These are phyloP conservation scores for Pyrenophora tritici-repentis DNA, from an alignment of 2,329 filamentous ascomycete species.

Conservation along the genomic window DNA sequence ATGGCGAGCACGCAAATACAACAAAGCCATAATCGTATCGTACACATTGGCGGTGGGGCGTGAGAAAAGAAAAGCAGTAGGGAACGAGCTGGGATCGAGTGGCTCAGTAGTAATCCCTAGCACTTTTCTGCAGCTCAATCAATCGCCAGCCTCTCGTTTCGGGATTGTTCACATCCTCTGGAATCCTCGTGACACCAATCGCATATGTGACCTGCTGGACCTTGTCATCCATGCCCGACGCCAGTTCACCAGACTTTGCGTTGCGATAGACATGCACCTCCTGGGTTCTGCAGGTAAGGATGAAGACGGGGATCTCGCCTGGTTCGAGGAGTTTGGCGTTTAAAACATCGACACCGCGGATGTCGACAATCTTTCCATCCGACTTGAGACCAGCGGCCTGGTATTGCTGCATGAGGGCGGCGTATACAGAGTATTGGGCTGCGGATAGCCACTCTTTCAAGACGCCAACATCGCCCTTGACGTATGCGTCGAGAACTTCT, in stretches of 20 bases:
- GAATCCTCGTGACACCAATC: conserved; percentile 90
- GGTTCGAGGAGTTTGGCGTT: conserved; percentile 81
- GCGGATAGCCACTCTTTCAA: conserved; percentile 95
- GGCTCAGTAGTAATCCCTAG: conserved; percentile 78
- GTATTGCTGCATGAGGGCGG: conserved; percentile 96
- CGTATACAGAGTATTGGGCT: conserved; percentile 94
- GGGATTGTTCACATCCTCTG: conserved; percentile 95
- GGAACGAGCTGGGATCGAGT: neutral
- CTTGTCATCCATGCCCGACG: conserved; percentile 97
- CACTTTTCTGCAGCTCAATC: conserved; percentile 98
- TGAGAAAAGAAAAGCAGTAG: conserved; percentile 4
- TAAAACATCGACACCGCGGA: conserved; percentile 88
- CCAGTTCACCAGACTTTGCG: conserved; percentile 83
- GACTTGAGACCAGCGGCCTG: conserved; percentile 90
- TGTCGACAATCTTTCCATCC: conserved; percentile 93
- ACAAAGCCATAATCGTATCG: conserved; percentile 21
- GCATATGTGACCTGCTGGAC: conserved; percentile 98
- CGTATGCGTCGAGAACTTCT: conserved; percentile 95
- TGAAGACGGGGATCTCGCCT: conserved; percentile 91
- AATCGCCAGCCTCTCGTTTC: conserved; percentile 96
- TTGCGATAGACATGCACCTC: conserved; percentile 98
- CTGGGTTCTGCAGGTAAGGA: conserved; percentile 94
- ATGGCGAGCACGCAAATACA: conserved; percentile 32
- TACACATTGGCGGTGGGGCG: conserved; percentile 18
- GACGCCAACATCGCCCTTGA: conserved; percentile 90